Evolutionary conservation across 768 basidiomycete genomes (phyloP).

Genomic region (Tulasnella sp.): DNA sequence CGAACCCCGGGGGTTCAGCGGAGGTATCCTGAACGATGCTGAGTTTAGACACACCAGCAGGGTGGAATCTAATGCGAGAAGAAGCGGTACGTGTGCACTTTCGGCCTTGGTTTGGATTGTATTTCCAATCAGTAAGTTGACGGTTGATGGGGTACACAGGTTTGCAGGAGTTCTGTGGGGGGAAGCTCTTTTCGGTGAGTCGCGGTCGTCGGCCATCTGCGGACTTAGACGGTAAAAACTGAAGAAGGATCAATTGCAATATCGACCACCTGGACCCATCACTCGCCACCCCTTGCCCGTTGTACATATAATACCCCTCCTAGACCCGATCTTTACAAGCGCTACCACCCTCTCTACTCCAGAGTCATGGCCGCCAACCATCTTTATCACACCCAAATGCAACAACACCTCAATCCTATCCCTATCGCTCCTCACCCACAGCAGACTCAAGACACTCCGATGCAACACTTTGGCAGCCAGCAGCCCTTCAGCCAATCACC

Average conservation of each 20-base stretch:
- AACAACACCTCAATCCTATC: slow-evolving; percentile 16
- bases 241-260: neutral
- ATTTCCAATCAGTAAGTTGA: neutral
- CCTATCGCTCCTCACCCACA: slow-evolving; percentile 17
- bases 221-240: neutral
- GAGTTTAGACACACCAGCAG: neutral
- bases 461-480: neutral
- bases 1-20: neutral
- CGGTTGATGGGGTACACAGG: neutral
- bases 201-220: neutral
- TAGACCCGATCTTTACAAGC: neutral
- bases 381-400: slow-evolving; percentile 1
- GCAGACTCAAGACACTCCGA: neutral
- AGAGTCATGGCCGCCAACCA: slow-evolving; percentile 10
- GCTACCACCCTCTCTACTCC: slow-evolving; percentile 10
- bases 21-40: neutral
- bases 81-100: neutral
- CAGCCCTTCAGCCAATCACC: neutral
- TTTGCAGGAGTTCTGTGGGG: neutral
- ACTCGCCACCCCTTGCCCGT: neutral
- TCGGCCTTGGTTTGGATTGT: neutral
- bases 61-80: neutral
- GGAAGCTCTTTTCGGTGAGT: neutral
- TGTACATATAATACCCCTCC: neutral
- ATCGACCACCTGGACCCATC: neutral